Conservation (phyloP, 2,329 filamentous ascomycete genomes). For the Nakataea oryzae region DNA sequence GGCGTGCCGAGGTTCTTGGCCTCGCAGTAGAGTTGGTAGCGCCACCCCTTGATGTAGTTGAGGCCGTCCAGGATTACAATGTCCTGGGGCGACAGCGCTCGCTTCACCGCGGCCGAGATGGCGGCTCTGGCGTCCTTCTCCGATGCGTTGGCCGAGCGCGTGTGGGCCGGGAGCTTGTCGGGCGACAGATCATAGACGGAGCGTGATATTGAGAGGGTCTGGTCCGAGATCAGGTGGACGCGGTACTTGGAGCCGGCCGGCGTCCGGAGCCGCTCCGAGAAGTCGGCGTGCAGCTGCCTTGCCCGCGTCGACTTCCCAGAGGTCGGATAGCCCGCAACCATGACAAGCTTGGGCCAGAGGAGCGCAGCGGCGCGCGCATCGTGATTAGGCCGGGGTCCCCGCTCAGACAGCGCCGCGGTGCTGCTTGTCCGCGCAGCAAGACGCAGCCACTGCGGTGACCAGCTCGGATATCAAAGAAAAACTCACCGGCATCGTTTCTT, state of each 20-base stretch:
- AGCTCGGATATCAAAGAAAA: neutral
- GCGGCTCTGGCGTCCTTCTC: slow-evolving; percentile 76
- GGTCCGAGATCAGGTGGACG: slow-evolving; percentile 65
- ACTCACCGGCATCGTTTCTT: neutral
- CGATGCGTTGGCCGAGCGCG: slow-evolving; percentile 59
- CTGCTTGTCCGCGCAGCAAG: neutral
- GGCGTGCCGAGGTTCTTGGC: slow-evolving; percentile 69
- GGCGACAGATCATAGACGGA: slow-evolving; percentile 58
- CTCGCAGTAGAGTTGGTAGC: slow-evolving; percentile 79
- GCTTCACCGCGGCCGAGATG: slow-evolving; percentile 69
- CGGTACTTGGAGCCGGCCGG: slow-evolving; percentile 37
- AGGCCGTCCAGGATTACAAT: slow-evolving; percentile 71
- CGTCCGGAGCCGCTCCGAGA: slow-evolving; percentile 44
- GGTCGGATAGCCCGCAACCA: slow-evolving; percentile 55
- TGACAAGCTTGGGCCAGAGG: slow-evolving; percentile 42
- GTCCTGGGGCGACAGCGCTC: slow-evolving; percentile 59
- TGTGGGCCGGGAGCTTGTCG: slow-evolving; percentile 39
- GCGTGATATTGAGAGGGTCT: slow-evolving; percentile 58
- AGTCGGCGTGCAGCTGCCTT: slow-evolving; percentile 54
- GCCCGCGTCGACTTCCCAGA: slow-evolving; percentile 60
- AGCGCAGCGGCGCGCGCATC: neutral
- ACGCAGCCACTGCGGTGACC: neutral
- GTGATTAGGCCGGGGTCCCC: neutral
- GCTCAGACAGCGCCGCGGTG: neutral
- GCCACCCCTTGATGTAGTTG: slow-evolving; percentile 86